A percentile compares a stretch with the other conserved stretches of the same genome.
These are phyloP conservation scores for Fraxinus angustifolia DNA, from an alignment of 305 asterid genomes.

Conservation along the genomic window DNA sequence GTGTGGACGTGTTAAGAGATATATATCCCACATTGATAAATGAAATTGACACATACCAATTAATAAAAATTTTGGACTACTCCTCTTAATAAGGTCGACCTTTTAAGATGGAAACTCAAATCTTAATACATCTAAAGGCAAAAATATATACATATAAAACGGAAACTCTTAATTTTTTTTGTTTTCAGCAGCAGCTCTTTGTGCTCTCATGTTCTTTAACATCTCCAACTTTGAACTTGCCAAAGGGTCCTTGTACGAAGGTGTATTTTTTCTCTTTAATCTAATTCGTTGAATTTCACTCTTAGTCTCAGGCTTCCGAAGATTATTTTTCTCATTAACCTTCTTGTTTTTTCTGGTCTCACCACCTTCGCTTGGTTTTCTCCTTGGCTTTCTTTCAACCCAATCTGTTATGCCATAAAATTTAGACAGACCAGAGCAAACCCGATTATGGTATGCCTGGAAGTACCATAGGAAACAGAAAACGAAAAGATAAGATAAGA, in stretches of 20 bases:
- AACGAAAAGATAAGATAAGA: neutral
- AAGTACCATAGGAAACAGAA: neutral
- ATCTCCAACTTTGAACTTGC: conserved; percentile 72
- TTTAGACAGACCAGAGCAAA: conserved; percentile 58
- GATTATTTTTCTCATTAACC: conserved; percentile 26
- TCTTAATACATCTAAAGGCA: neutral
- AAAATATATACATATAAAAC: neutral
- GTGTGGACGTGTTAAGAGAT: no score
- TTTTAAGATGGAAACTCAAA: no score
- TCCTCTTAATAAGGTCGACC: no score
- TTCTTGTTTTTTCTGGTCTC: conserved; percentile 40
- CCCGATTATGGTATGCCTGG: conserved; percentile 59
- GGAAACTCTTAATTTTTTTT: conserved; percentile 47
- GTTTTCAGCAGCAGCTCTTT: conserved; percentile 50
- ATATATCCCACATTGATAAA: no score
- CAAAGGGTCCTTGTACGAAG: conserved; percentile 71
- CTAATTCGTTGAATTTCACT: conserved; percentile 33
- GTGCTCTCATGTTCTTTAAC: conserved; percentile 70
- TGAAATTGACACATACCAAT: no score
- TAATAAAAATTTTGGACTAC: no score
- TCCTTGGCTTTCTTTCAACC: conserved; percentile 55
- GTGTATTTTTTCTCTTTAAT: conserved; percentile 42
- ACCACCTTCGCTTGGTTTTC: conserved; percentile 43
- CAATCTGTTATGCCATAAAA: conserved; percentile 56
- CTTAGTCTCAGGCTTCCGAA: conserved; percentile 27